phyloP scores from a whole-genome alignment of 2,329 filamentous ascomycete genomes.

The Zopfia rhizophila region DNA sequence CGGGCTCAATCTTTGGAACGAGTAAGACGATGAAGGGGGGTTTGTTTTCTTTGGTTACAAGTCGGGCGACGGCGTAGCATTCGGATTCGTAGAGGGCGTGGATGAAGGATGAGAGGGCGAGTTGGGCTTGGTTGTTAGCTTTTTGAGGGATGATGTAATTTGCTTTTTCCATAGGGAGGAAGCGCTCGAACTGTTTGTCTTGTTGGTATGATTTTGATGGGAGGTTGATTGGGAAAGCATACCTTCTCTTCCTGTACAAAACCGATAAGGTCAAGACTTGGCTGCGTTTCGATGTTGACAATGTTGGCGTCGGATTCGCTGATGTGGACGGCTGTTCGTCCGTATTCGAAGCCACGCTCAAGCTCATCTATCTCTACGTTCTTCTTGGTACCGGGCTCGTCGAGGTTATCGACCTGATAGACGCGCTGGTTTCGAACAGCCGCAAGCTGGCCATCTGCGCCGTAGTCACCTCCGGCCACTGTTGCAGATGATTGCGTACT shows the following conservation, averaged over 20 bases:
- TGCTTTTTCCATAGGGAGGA: slow-evolving; percentile 83
- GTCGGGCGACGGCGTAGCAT: slow-evolving; percentile 84
- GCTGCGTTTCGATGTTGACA: slow-evolving; percentile 83
- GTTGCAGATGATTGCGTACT: slow-evolving; percentile 65
- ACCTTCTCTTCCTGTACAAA: slow-evolving; percentile 81
- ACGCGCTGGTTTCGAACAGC: slow-evolving; percentile 79
- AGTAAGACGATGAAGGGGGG: slow-evolving; percentile 81
- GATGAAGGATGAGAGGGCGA: slow-evolving; percentile 89
- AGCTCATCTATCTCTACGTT: slow-evolving; percentile 85
- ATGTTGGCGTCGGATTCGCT: slow-evolving; percentile 86
- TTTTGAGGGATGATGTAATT: slow-evolving; percentile 81
- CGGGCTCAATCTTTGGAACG: slow-evolving; percentile 79
- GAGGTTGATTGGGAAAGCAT: slow-evolving; percentile 29
- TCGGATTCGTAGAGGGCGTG: slow-evolving; percentile 87
- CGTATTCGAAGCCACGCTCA: slow-evolving; percentile 95
- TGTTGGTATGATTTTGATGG: slow-evolving; percentile 10
- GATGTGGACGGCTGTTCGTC: slow-evolving; percentile 89
- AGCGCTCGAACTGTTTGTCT: slow-evolving; percentile 76
- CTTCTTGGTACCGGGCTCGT: slow-evolving; percentile 78
- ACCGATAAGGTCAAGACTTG: slow-evolving; percentile 83
- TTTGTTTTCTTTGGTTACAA: slow-evolving; percentile 86
- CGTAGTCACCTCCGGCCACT: slow-evolving; percentile 53
- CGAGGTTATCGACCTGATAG: slow-evolving; percentile 82
- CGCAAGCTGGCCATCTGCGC: slow-evolving; percentile 60
- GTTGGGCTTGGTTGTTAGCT: slow-evolving; percentile 80